These are phyloP conservation scores for Adenanthera pavonina DNA, from an alignment of 306 rosid species.

Conservation along the genomic window DNA sequence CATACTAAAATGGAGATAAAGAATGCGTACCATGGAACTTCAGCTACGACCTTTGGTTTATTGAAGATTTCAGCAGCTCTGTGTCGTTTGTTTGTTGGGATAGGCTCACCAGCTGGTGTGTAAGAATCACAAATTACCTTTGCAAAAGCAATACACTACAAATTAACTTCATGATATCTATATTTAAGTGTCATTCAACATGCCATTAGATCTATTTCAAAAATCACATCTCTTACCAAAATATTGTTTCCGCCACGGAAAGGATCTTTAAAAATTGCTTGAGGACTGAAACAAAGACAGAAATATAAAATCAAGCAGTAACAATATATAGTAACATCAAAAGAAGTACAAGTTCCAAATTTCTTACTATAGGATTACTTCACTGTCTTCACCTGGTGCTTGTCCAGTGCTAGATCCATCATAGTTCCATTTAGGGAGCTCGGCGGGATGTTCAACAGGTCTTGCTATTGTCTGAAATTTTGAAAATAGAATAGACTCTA, in stretches of 20 bases:
- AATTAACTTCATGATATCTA: conserved; percentile 34
- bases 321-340: conserved; percentile 12
- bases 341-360: conserved; percentile 35
- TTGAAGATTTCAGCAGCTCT: conserved; percentile 87
- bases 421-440: conserved; percentile 98
- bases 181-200: conserved; percentile 35
- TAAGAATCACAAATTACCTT: conserved; percentile 93
- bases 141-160: conserved; percentile 36
- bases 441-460: conserved; percentile 94
- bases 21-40: conserved; percentile 79
- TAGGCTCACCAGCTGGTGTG: conserved; percentile 92
- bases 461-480: conserved; percentile 77
- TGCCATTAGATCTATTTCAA: conserved; percentile 32
- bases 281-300: conserved; percentile 66
- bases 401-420: conserved; percentile 99
- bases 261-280: conserved; percentile 94
- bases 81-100: conserved; percentile 94
- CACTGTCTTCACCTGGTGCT: conserved; percentile 99
- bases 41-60: conserved; percentile 73
- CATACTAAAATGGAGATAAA: conserved; percentile 5
- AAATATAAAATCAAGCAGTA: conserved; percentile 32
- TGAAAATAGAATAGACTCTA: conserved; percentile 23
- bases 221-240: conserved; percentile 65
- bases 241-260: conserved; percentile 98
- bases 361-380: conserved; percentile 97